These are phyloP conservation scores for Talaromyces sp. DNA, from an alignment of 2,329 filamentous ascomycete species.

Conservation along the genomic window DNA sequence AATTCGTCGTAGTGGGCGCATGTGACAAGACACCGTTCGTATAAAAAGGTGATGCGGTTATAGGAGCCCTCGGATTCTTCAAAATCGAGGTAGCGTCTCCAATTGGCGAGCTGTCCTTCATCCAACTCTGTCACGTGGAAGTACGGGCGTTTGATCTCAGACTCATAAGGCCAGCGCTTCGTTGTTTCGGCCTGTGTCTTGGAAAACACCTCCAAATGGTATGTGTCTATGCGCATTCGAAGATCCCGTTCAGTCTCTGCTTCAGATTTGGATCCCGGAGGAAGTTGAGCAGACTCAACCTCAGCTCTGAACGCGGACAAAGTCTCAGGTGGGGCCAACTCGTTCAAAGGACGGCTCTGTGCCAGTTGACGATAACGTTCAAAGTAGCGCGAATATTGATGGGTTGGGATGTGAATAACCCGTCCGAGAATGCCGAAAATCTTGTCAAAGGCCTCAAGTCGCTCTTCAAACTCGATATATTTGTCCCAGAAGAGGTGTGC, in stretches of 20 bases:
- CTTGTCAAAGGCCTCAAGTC: conserved; percentile 74
- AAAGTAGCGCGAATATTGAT: conserved; percentile 92
- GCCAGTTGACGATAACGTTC: conserved; percentile 79
- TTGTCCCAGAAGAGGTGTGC: conserved; percentile 98
- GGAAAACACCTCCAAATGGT: conserved; percentile 76
- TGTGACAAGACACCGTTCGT: conserved; percentile 88
- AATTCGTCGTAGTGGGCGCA: conserved; percentile 96
- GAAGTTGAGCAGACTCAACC: conserved; percentile 51
- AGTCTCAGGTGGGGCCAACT: conserved; percentile 65
- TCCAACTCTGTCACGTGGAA: conserved; percentile 95
- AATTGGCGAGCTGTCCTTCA: conserved; percentile 76
- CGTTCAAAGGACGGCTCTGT: conserved; percentile 64
- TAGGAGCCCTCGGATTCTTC: conserved; percentile 82
- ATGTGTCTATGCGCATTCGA: conserved; percentile 70
- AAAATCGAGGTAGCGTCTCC: conserved; percentile 94
- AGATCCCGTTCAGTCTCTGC: conserved; percentile 79
- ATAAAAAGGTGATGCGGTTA: conserved; percentile 70
- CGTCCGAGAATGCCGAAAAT: conserved; percentile 80
- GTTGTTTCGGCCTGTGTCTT: conserved; percentile 81
- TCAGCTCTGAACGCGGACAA: conserved; percentile 67
- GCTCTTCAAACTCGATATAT: conserved; percentile 94
- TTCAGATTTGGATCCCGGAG: conserved; percentile 54
- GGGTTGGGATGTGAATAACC: conserved; percentile 84
- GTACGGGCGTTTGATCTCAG: conserved; percentile 90
- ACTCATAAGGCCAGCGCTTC: conserved; percentile 91